Conservation (phyloP, 2,329 filamentous ascomycete species). For the Nemania sp. region DNA sequence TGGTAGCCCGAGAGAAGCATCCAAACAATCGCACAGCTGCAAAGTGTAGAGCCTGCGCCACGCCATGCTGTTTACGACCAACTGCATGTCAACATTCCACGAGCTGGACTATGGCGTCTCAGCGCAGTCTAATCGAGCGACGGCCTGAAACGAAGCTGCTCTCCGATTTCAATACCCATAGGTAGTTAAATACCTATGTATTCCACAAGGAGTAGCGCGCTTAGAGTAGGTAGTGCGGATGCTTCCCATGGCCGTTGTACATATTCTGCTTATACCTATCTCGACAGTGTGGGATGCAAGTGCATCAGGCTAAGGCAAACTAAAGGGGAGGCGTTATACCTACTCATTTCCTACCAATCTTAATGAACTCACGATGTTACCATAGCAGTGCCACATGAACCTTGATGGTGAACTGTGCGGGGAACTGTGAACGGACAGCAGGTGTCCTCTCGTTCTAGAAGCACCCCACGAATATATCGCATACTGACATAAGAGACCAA, state of each 20-base stretch:
- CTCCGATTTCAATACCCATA: background rate
- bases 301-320: slow-evolving; percentile 26
- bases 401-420: slow-evolving; percentile 25
- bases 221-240: background rate
- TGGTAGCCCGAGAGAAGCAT: slow-evolving; percentile 21
- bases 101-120: slow-evolving; percentile 28
- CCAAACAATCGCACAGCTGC: slow-evolving; percentile 16
- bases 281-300: slow-evolving; percentile 32
- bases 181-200: background rate
- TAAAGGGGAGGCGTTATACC: slow-evolving; percentile 21
- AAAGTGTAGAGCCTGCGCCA: slow-evolving; percentile 32
- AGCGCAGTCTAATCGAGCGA: slow-evolving; percentile 15
- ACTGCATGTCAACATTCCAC: slow-evolving; percentile 30
- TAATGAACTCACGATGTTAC: slow-evolving; percentile 26
- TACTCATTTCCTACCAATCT: slow-evolving; percentile 17
- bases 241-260: slow-evolving; percentile 7
- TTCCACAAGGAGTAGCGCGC: background rate
- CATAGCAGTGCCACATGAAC: slow-evolving; percentile 28
- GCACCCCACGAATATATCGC: slow-evolving; percentile 18
- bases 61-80: slow-evolving; percentile 30
- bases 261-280: slow-evolving; percentile 13
- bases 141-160: slow-evolving; percentile 1
- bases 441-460: slow-evolving; percentile 27
- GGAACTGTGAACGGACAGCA: slow-evolving; percentile 21
- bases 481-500: background rate